These are phyloP conservation scores for Penicillium sp. DNA, from an alignment of 2,329 filamentous ascomycete species.

Conservation along the genomic window DNA sequence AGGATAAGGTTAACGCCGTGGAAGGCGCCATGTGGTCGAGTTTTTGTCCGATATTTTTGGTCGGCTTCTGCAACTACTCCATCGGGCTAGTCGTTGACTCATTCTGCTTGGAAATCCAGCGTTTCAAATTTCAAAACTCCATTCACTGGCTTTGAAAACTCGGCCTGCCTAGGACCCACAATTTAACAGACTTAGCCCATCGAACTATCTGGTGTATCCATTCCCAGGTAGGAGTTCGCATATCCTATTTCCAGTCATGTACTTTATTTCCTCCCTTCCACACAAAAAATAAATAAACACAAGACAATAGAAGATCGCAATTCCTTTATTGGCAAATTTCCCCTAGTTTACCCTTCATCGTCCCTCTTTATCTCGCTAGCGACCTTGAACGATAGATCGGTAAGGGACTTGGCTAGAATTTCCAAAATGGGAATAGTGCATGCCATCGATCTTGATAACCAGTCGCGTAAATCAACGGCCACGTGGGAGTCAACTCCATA, in stretches of 20 bases:
- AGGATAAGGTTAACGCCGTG: background rate
- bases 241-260: background rate
- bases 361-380: constrained; percentile 4
- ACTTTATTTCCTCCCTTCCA: background rate
- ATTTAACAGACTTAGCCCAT: no score
- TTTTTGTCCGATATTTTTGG: background rate
- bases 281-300: no score
- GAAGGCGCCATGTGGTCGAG: background rate
- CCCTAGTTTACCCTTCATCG: background rate
- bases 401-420: constrained; percentile 28
- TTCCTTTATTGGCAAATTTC: background rate
- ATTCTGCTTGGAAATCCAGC: no score
- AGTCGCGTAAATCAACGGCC: constrained; percentile 49
- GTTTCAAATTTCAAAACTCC: no score
- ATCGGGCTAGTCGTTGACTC: no score
- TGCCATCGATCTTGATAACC: constrained; percentile 40
- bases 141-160: no score
- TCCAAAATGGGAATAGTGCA: constrained; percentile 32
- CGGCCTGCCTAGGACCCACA: no score
- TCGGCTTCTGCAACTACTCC: background rate
- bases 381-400: constrained; percentile 27
- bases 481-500: constrained; percentile 49
- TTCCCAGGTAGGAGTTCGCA: background rate
- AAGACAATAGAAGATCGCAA: no score
- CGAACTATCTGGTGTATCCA: no score